Percentiles rank a stretch among this genome's conserved stretches.
Conservation (phyloP, 2,329 filamentous ascomycete genomes). For the Cephalotrichum gorgonifer region DNA sequence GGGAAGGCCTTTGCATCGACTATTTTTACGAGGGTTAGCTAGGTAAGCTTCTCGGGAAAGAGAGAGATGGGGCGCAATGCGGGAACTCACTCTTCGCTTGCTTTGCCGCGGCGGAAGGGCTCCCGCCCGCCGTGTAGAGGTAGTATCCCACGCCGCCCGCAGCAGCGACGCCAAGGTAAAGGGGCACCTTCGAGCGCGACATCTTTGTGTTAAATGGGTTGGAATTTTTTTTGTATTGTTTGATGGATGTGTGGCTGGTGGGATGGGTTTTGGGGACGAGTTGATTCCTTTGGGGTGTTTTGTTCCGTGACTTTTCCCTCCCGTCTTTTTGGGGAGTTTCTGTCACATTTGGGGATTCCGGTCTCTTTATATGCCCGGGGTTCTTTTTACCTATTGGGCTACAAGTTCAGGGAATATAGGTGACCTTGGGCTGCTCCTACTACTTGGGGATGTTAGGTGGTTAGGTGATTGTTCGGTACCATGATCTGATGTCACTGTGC, state of each 20-base stretch:
- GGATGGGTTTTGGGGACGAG: too few relatives aligned
- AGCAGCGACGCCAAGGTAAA: conserved; percentile 49
- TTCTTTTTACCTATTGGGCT: neutral
- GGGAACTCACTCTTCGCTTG: conserved; percentile 60
- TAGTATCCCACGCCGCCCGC: conserved; percentile 75
- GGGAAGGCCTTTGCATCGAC: conserved; percentile 9
- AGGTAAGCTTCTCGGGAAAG: neutral
- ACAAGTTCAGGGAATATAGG: neutral
- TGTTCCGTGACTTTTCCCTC: too few relatives aligned
- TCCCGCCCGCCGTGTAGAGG: conserved; percentile 77
- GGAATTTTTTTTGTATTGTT: neutral
- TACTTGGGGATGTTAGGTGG: neutral
- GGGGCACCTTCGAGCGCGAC: conserved; percentile 35
- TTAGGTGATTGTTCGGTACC: neutral
- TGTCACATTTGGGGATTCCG: neutral
- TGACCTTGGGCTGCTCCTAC: neutral
- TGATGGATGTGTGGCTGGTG: neutral
- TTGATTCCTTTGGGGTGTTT: too few relatives aligned
- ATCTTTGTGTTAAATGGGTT: conserved; percentile 16
- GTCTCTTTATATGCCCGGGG: neutral
- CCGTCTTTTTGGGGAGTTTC: too few relatives aligned
- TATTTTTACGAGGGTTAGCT: neutral
- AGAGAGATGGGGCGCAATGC: conserved; percentile 9
- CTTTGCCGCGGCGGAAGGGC: conserved; percentile 74
- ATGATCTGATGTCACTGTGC: conserved; percentile 6